Base-by-base conservation (phyloP, 2,329 filamentous ascomycete species). In the Colletotrichum salicis region DNA sequence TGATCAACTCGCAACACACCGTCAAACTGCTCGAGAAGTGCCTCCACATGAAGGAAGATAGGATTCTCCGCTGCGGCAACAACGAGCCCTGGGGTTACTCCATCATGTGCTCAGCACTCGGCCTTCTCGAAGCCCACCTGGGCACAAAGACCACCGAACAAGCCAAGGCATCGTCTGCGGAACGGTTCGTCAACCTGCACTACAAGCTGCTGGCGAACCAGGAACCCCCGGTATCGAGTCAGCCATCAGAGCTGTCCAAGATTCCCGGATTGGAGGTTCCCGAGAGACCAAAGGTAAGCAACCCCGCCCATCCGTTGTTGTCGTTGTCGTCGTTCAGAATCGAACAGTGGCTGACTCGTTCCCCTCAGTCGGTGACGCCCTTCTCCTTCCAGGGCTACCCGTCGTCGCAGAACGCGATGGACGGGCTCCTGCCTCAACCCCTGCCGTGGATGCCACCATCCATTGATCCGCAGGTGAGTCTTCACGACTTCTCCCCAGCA, bases 21-120 rank as follows among this genome's bases (percentile, higher is more conserved):
- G 84, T 90, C 73, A 85, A 86, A 78, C 82, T 91, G n/a, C 86
- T 91, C 12, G 88, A 90, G 76, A 89, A 88, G 77, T 90, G 89
- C 72, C 84, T 91, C 48, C 80, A 81, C 58, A 87, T 91, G 84
- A 90, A 90, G 77, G 88, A 90, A 75, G 88, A 91, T 74, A 85
- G 88, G 1, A 84, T 91, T 8, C 78, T 91, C 29, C 83, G 88
- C n/a, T 90, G 88, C 73, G 89, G 89, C 19, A 90, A 90, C 80
- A 89, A 90, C 75, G 89, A 91, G 76, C 89, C 89, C 0, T 91
- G 89, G 89, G 88, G 88, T 22, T 90, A 90, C 78, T 88, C 86
- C 67, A 90, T 90, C 77, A 89, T 91, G 86, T 91, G 88, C 74
- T 87, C 88, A 3, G 88, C 89, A 1, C 83, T 87, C 31, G 89